Conservation (phyloP, 192 early-diverging fungal genomes). For the Coemansia sp. region DNA sequence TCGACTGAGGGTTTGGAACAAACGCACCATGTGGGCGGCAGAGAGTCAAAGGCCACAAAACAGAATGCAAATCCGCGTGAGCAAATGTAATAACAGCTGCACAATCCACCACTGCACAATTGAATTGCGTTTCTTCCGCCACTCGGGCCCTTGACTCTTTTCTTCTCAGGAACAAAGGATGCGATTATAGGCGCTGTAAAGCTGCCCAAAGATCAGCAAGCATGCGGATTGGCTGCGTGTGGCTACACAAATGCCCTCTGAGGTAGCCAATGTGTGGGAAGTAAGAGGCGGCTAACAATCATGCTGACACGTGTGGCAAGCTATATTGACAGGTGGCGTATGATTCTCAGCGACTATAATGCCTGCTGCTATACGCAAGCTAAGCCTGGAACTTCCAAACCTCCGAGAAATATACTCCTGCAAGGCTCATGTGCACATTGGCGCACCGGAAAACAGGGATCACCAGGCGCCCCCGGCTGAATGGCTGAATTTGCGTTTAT, state of each 20-base stretch:
- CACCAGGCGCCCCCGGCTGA: conserved; percentile 9
- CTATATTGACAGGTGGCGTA: conserved; percentile 13
- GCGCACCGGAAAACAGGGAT: conserved; percentile 5
- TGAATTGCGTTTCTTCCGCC: neutral
- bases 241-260: neutral
- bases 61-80: conserved; percentile 1
- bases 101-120: neutral
- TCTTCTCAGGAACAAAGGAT: conserved; percentile 6
- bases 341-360: too few relatives aligned
- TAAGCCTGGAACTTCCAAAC: neutral
- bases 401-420: neutral
- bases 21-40: neutral
- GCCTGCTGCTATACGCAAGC: too few relatives aligned
- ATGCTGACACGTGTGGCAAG: conserved; percentile 11
- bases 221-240: neutral
- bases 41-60: neutral
- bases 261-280: conserved; percentile 7
- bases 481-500: conserved; percentile 9
- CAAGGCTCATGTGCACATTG: conserved; percentile 4
- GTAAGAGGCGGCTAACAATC: conserved; percentile 12
- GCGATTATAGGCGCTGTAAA: neutral
- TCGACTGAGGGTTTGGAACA: neutral
- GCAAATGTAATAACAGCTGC: conserved; percentile 10
- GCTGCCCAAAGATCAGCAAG: neutral
- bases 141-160: conserved; percentile 2